Conservation (phyloP, 2,329 filamentous ascomycete genomes). For the Fusarium euwallaceae region DNA sequence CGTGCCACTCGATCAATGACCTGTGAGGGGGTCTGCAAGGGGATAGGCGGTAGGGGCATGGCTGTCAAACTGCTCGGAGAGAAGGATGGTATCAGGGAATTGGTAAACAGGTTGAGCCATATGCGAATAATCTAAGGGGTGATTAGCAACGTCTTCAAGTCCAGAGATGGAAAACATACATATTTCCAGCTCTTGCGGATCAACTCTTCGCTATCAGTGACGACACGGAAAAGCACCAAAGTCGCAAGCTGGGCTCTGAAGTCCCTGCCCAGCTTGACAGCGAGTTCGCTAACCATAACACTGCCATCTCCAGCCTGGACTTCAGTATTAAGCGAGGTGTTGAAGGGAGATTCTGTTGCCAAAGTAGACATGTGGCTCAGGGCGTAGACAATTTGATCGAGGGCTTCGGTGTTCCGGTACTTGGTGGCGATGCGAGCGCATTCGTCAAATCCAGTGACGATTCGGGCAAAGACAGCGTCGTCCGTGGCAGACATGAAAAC, state of each 20-base stretch:
- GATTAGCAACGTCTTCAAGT: conserved; percentile 31
- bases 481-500: conserved; percentile 99
- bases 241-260: conserved; percentile 94
- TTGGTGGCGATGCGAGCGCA: conserved; percentile 92
- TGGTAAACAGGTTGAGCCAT: conserved; percentile 95
- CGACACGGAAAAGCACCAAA: conserved; percentile 93
- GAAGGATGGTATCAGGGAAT: conserved; percentile 89
- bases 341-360: conserved; percentile 80
- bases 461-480: conserved; percentile 91
- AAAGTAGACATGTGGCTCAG: conserved; percentile 92
- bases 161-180: conserved; percentile 63
- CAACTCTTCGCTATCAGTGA: conserved; percentile 84
- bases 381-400: conserved; percentile 93
- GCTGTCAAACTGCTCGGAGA: conserved; percentile 73
- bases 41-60: conserved; percentile 83
- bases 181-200: conserved; percentile 84
- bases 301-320: conserved; percentile 92
- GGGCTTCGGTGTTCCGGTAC: conserved; percentile 84
- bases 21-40: conserved; percentile 90
- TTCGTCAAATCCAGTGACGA: conserved; percentile 95
- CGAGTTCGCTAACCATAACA: conserved; percentile 98
- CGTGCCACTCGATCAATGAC: conserved; percentile 90
- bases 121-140: conserved; percentile 81
- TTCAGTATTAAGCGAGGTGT: conserved; percentile 92
- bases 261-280: conserved; percentile 94